Evolutionary conservation across 2,329 filamentous ascomycete genomes (phyloP), one percentile per base, ranked within the genome.

Genomic region (Hymenoscyphus albidus): DNA sequence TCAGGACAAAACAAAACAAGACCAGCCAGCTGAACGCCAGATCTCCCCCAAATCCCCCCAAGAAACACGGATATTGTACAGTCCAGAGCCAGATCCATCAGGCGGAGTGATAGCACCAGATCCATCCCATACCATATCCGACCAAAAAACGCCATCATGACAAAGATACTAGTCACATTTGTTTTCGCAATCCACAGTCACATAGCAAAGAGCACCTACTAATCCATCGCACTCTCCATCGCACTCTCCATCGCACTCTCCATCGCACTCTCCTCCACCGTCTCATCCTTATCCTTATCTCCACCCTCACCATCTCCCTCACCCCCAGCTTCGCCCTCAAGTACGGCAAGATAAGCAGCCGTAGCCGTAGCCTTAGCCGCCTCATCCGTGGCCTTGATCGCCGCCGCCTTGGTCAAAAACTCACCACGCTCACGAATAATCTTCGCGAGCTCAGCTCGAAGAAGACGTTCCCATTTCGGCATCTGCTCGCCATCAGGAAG

Each of bases 381-480:
- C 22, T 27, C 22, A 48, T 51, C 44, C 7, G 12, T 27, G 3
- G 44, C 44, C 9, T 18, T 1, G 6, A 22, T n/a, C 12, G 4
- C n/a, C 10, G 44, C 44, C 44, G 22, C 22, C 18, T 51, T 22
- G 22, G 22, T 51, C 44, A 51, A 22, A 22, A 10, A 10, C 18
- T 51, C 44, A 22, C 44, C 61, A 44, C 58, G 54, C 14, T 67
- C 62, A 56, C 61, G 54, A 35, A 70, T 61, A 14, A 58, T n/a
- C 42, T 62, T 63, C 1, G 55, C 48, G 59, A 74, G 64, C 12
- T 73, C 70, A 18, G 70, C 68, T 59, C 73, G 65, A 62, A 74
- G 67, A 7, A 66, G 59, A 9, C 74, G 70, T 55, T 75, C 70
- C 62, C 65, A 68, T 51, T 71, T 73, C 9, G 74, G 73, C 64